Base-by-base conservation (phyloP, 2,329 filamentous ascomycete genomes). In the Fusarium torreyae region DNA sequence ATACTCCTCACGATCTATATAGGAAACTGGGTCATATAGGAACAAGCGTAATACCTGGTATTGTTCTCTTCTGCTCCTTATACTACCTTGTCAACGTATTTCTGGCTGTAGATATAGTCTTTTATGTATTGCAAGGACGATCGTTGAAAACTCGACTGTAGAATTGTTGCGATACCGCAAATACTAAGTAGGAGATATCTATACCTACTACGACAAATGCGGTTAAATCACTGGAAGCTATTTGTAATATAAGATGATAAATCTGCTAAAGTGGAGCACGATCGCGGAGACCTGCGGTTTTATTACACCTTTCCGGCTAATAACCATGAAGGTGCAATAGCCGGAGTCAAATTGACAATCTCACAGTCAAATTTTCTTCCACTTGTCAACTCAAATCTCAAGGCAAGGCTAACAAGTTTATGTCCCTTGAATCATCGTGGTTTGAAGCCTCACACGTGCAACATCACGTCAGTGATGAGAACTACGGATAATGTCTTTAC, bases 301-400 rank as follows among this genome's bases (percentile, higher is more conserved):
- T 15, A 3, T 15, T 48, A 10, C 3, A 48, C 52, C n/a, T 42
- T 54, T 61, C 36, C n/a, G 45, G 56, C 33, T 54, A 45, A 53
- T 60, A 22, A 33, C n/a, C 24, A 17, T 24, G 18, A 17, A 33
- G 8, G 57, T 63, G 57, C 48, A 38, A 63, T 55, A 62, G 34
- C 57, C 57, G 57, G 22, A 13, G 48, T 63, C 59, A 46, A 57
- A 48, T 48, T 10, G 9, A 36, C 20, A 22, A 5, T 9, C 26
- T 10, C 8, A 3, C 26, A 28, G 7, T 28, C 7, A 28, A 7
- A 38, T 15, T 57, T 33, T 44, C 15, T 6, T 20, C 7, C 15
- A 20, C 2, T 36, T 14, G 5, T 17, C 26, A 13, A 2, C 17
- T 5, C 14, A 13, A 26, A 4, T 10, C 7, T 17, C 7, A 24